These are phyloP conservation scores for Malus hybrid DNA, from an alignment of 331 rosid species.

Conservation along the genomic window DNA sequence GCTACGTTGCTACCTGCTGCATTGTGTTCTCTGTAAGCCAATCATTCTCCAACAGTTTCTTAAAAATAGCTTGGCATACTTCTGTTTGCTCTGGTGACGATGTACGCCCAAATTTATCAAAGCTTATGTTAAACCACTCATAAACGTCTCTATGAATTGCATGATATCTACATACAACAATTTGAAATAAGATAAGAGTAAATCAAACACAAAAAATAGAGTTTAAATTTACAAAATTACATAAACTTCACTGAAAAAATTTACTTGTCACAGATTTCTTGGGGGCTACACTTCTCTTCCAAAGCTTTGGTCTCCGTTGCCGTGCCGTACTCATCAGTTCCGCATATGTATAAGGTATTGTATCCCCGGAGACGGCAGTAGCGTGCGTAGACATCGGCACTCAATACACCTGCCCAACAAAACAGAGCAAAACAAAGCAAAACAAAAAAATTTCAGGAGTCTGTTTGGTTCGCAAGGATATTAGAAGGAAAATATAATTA, in stretches of 20 bases:
- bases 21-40: constrained; percentile 70
- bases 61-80: constrained; percentile 65
- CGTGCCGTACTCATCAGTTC: constrained; percentile 46
- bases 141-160: constrained; percentile 62
- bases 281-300: constrained; percentile 44
- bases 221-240: background rate
- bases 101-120: constrained; percentile 71
- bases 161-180: constrained; percentile 39
- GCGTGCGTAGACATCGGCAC: constrained; percentile 49
- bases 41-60: constrained; percentile 38
- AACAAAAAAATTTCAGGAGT: background rate
- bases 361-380: constrained; percentile 39
- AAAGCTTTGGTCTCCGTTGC: constrained; percentile 46
- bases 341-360: constrained; percentile 36
- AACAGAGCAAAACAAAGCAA: background rate
- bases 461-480: background rate
- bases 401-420: background rate
- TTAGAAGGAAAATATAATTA: background rate
- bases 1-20: constrained; percentile 57
- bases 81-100: constrained; percentile 64
- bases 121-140: constrained; percentile 65
- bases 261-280: constrained; percentile 46
- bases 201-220: background rate
- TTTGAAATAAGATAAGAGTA: background rate
- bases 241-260: background rate